Evolutionary conservation across 441 rosid genomes (phyloP).

Genomic region (Erysimum pusillum): DNA sequence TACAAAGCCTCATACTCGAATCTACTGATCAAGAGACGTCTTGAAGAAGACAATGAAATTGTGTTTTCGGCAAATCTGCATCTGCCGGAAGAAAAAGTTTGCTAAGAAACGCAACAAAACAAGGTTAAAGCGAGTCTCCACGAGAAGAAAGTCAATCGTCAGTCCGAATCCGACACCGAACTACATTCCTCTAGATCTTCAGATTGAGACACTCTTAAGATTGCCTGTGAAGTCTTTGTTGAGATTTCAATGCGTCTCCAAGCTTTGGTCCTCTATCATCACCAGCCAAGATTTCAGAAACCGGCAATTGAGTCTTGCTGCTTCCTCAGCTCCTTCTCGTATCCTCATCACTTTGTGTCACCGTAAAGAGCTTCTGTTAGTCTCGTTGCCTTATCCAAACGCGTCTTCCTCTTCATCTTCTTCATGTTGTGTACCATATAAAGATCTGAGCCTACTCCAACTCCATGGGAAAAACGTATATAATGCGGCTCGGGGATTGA

Average conservation of each 20-base stretch:
- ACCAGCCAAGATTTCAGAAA: slow-evolving; percentile 1
- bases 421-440: neutral
- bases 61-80: neutral
- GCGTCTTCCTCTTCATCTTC: neutral
- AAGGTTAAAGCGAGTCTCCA: neutral
- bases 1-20: too few relatives aligned
- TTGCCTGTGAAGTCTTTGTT: slow-evolving; percentile 5
- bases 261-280: slow-evolving; percentile 34
- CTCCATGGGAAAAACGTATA: neutral
- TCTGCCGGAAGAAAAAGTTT: neutral
- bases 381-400: slow-evolving; percentile 8
- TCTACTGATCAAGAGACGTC: neutral
- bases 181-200: slow-evolving; percentile 12
- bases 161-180: neutral
- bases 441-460: neutral
- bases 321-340: neutral
- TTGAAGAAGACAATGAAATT: neutral
- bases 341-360: neutral
- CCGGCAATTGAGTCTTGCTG: neutral
- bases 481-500: neutral
- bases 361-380: neutral
- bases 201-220: neutral
- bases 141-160: neutral
- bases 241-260: slow-evolving; percentile 20
- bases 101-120: neutral